Evolutionary conservation across 2,329 filamentous ascomycete genomes (phyloP).

Genomic region (Fusarium veterinarium): DNA sequence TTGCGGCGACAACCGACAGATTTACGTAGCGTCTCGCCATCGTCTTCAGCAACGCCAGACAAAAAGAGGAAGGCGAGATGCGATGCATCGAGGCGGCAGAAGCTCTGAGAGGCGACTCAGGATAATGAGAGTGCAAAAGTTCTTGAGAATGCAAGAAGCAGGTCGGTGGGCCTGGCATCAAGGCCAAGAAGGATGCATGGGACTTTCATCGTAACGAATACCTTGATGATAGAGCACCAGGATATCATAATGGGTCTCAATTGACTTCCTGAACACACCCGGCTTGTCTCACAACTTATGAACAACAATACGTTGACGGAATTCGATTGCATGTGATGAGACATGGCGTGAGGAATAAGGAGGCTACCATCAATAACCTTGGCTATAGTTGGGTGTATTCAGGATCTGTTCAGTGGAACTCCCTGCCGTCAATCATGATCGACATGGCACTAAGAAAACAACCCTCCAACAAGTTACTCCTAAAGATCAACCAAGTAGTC

Average conservation of each 20-base stretch:
- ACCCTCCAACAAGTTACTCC: background rate
- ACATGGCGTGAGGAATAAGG: background rate
- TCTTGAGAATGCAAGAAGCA: constrained; percentile 27
- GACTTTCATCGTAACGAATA: constrained; percentile 15
- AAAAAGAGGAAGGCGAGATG: constrained; percentile 41
- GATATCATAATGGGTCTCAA: background rate
- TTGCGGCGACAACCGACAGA: constrained; percentile 24
- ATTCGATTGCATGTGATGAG: background rate
- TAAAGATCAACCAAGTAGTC: background rate
- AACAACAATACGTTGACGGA: background rate
- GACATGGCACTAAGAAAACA: constrained; percentile 7
- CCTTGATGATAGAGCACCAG: constrained; percentile 27
- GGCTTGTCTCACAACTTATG: background rate
- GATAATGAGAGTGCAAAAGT: constrained; percentile 37
- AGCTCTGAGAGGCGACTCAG: constrained; percentile 2
- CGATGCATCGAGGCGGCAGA: constrained; percentile 13
- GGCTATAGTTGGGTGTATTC: background rate
- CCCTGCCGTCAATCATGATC: constrained; percentile 23
- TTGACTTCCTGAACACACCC: background rate
- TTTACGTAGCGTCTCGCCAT: constrained; percentile 15
- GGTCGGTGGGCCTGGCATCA: background rate
- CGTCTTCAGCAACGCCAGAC: constrained; percentile 21
- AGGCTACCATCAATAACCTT: background rate
- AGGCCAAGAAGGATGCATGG: constrained; percentile 16
- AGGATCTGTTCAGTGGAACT: background rate